Evolutionary conservation across 257 asterid genomes (phyloP).

Genomic region (Nicotiana attenuata): DNA sequence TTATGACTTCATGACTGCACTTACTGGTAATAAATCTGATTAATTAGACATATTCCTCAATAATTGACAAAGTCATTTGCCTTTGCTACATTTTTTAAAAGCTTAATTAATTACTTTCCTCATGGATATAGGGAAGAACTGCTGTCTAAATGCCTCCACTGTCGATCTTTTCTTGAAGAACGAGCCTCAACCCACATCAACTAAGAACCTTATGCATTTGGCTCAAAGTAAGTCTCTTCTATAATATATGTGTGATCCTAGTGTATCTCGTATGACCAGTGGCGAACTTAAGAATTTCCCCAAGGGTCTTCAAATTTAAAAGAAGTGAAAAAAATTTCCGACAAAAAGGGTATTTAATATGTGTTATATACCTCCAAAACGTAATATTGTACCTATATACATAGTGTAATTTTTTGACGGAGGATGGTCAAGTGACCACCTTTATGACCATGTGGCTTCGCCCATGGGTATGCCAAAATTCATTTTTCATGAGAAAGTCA

Average conservation of each 20-base stretch:
- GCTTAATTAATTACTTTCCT: background rate
- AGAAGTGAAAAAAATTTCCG: no score
- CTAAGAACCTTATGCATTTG: constrained; percentile 74
- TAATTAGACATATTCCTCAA: background rate
- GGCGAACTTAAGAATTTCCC: no score
- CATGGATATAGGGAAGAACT: constrained; percentile 50
- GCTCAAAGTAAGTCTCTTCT: constrained; percentile 67
- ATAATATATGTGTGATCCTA: background rate
- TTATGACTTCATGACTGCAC: constrained; percentile 48
- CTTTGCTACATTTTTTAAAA: background rate
- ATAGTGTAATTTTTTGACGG: no score
- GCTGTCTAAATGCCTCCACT: constrained; percentile 70
- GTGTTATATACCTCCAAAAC: no score
- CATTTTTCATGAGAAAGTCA: no score
- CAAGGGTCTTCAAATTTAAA: no score
- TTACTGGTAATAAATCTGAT: constrained; percentile 44
- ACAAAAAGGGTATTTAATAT: no score
- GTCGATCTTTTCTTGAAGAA: constrained; percentile 48
- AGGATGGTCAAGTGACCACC: no score
- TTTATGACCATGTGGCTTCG: no score
- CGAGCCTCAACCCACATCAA: constrained; percentile 81
- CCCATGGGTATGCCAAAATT: no score
- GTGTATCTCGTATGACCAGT: no score
- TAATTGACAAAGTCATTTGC: background rate
- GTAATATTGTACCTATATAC: no score